Conservation (phyloP, 495 filamentous ascomycete species). For the Tuber melanosporum region DNA sequence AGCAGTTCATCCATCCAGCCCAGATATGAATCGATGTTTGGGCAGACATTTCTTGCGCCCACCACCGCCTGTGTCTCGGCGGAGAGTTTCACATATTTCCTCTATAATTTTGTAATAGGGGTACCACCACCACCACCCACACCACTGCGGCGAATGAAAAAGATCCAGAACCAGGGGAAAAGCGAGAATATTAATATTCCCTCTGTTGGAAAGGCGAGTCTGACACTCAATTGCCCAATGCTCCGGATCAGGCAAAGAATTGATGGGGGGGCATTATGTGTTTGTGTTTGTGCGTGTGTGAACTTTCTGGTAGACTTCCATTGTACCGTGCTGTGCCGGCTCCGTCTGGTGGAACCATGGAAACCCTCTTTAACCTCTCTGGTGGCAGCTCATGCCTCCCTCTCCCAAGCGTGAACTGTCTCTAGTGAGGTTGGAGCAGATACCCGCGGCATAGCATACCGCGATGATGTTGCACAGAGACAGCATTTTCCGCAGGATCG, state of each 20-base stretch:
- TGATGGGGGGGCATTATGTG: neutral
- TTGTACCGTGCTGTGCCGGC: neutral
- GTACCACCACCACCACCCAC: neutral
- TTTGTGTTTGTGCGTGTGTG: neutral
- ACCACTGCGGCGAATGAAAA: neutral
- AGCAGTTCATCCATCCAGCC: neutral
- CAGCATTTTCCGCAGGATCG: neutral
- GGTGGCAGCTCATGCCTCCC: neutral
- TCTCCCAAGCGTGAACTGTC: neutral
- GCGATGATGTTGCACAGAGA: constrained; percentile 2
- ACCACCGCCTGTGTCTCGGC: neutral
- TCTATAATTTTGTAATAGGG: constrained; percentile 1
- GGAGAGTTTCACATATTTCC: neutral
- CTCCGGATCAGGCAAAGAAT: neutral
- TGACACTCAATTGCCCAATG: neutral
- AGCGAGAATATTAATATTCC: neutral
- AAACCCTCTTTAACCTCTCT: neutral
- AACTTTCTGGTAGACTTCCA: neutral
- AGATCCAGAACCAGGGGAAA: neutral
- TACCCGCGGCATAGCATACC: neutral
- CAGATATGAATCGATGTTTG: neutral
- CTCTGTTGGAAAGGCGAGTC: neutral
- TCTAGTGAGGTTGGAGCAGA: neutral
- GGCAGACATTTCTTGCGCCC: neutral
- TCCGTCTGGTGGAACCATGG: neutral